Evolutionary conservation across 768 basidiomycete genomes (phyloP).

Genomic region (Podaxis sp.): DNA sequence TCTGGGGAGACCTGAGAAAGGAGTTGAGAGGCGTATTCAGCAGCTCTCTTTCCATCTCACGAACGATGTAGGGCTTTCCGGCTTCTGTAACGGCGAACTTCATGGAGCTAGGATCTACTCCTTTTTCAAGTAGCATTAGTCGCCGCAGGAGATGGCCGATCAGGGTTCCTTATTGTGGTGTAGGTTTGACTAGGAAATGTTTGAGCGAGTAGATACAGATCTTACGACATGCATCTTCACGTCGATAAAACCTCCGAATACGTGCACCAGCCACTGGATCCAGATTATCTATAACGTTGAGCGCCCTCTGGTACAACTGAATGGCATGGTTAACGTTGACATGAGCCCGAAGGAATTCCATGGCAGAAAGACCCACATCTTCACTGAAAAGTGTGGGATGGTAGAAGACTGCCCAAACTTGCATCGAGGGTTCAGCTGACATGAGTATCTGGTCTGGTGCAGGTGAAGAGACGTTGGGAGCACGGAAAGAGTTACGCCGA

Average conservation of each 20-base stretch:
- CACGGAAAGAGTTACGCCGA: neutral
- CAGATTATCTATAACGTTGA: constrained; percentile 42
- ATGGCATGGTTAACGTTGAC: constrained; percentile 12
- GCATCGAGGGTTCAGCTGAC: constrained; percentile 30
- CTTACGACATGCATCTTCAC: constrained; percentile 77
- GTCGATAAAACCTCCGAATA: constrained; percentile 66
- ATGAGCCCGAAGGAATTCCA: constrained; percentile 15
- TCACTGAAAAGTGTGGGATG: constrained; percentile 40
- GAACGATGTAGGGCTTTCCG: constrained; percentile 78
- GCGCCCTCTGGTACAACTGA: constrained; percentile 64
- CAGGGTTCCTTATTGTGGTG: constrained; percentile 55
- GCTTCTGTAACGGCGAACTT: constrained; percentile 55
- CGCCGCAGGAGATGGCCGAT: constrained; percentile 76
- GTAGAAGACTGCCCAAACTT: constrained; percentile 46
- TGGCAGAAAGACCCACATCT: constrained; percentile 30
- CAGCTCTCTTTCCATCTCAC: constrained; percentile 24
- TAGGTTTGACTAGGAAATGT: constrained; percentile 6
- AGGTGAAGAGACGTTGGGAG: neutral
- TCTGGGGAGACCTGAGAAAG: constrained; percentile 41
- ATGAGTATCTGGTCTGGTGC: neutral
- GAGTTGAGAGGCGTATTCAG: neutral
- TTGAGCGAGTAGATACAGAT: constrained; percentile 10
- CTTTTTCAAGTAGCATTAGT: constrained; percentile 59
- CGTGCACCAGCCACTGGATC: constrained; percentile 56
- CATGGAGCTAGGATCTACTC: constrained; percentile 46